Conservation (phyloP, 306 rosid genomes). For the Prinsepia uniflora region DNA sequence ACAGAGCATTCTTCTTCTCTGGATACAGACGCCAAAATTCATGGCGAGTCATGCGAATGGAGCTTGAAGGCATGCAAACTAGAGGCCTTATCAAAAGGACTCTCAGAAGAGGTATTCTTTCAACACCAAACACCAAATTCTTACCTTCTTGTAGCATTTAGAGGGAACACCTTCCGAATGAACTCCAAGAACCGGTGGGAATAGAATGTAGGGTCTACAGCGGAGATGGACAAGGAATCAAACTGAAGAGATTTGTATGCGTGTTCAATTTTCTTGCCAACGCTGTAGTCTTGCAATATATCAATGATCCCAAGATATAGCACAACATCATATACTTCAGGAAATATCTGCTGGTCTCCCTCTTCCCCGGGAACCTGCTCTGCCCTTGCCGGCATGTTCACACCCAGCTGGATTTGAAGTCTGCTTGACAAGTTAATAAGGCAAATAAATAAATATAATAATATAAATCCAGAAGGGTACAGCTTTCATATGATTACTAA, state of each 20-base stretch:
- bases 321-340: slow-evolving; percentile 80
- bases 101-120: background rate
- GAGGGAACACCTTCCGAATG: slow-evolving; percentile 80
- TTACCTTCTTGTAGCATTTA: slow-evolving; percentile 40
- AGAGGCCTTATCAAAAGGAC: slow-evolving; percentile 9
- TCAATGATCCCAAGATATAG: slow-evolving; percentile 93
- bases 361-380: slow-evolving; percentile 69
- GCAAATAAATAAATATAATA: background rate
- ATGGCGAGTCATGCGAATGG: background rate
- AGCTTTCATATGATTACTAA: background rate
- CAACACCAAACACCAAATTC: slow-evolving; percentile 14
- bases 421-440: slow-evolving; percentile 36
- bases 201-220: slow-evolving; percentile 91
- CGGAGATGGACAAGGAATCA: slow-evolving; percentile 85
- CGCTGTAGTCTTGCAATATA: slow-evolving; percentile 88
- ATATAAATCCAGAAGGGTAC: slow-evolving; percentile 13
- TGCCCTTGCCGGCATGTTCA: slow-evolving; percentile 98
- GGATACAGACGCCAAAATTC: no score
- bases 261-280: slow-evolving; percentile 87
- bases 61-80: slow-evolving; percentile 23
- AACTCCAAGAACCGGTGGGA: slow-evolving; percentile 87
- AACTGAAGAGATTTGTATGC: slow-evolving; percentile 85
- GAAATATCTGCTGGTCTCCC: slow-evolving; percentile 59
- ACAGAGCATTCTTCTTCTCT: background rate
- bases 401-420: slow-evolving; percentile 97